phyloP scores from a whole-genome alignment of 2,329 filamentous ascomycete genomes.

The Stachybotrys echinatus region DNA sequence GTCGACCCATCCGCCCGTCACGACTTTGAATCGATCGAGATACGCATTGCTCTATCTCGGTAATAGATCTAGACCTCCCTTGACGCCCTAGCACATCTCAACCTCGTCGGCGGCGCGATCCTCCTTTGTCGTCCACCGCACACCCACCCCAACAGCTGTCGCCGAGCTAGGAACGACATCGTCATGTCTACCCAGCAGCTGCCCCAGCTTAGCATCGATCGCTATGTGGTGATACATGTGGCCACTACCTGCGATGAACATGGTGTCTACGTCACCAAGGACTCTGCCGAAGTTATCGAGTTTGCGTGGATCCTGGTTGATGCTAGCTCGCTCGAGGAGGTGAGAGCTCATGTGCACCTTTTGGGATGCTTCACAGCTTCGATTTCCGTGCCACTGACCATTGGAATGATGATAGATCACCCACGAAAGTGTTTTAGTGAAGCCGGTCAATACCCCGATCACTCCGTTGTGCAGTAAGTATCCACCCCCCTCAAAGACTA shows the following conservation, averaged over 20 bases:
- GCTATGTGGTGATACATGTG: slow-evolving; percentile 97
- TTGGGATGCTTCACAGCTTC: background rate
- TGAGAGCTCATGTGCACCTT: slow-evolving; percentile 37
- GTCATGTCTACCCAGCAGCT: slow-evolving; percentile 35
- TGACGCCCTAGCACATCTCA: slow-evolving; percentile 15
- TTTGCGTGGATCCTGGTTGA: slow-evolving; percentile 96
- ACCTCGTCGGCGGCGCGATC: slow-evolving; percentile 5
- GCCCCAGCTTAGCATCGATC: slow-evolving; percentile 72
- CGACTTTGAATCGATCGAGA: background rate
- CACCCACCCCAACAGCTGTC: slow-evolving; percentile 14
- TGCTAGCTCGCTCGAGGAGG: slow-evolving; percentile 87
- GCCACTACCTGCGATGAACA: slow-evolving; percentile 99
- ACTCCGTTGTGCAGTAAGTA: slow-evolving; percentile 97
- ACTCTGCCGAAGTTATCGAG: slow-evolving; percentile 98
- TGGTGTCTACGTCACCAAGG: slow-evolving; percentile 98
- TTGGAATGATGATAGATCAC: slow-evolving; percentile 59
- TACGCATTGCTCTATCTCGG: background rate
- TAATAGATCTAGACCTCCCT: slow-evolving; percentile 7
- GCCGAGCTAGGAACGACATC: slow-evolving; percentile 16
- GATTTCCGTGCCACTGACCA: slow-evolving; percentile 8
- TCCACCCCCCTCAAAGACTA: slow-evolving; percentile 8
- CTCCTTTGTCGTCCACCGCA: slow-evolving; percentile 4
- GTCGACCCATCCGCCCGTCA: background rate
- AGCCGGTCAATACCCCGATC: slow-evolving; percentile 97
- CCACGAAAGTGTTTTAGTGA: slow-evolving; percentile 93